A percentile compares a stretch with the other conserved stretches of the same genome.
phyloP scores from a whole-genome alignment of 129 eudicot species.

The Scalesia atractyloides region DNA sequence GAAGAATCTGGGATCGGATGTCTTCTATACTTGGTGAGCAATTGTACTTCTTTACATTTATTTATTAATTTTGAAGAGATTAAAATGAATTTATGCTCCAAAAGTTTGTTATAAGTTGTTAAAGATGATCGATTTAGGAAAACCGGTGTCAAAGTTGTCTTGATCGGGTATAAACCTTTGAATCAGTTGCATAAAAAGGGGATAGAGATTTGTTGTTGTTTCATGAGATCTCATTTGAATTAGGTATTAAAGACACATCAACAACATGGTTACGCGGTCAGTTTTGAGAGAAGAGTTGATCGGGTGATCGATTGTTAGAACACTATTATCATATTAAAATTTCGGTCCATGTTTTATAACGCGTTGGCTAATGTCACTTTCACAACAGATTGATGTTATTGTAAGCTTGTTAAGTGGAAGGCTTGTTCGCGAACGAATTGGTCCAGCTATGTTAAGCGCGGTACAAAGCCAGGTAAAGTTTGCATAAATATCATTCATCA shows the following conservation, averaged over 20 bases:
- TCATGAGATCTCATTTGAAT: slow-evolving; percentile 33
- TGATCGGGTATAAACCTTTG: not conserved
- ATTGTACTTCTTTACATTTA: not conserved
- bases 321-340: not conserved
- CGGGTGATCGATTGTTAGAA: slow-evolving; percentile 19
- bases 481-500: not conserved
- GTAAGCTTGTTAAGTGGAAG: slow-evolving; percentile 94
- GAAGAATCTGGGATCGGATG: slow-evolving; percentile 97
- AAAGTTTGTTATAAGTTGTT: slow-evolving; percentile 4
- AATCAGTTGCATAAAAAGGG: not conserved
- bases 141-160: not conserved
- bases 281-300: slow-evolving; percentile 30
- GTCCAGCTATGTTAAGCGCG: slow-evolving; percentile 99
- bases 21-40: slow-evolving; percentile 84
- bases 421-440: slow-evolving; percentile 97
- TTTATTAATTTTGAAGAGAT: not conserved
- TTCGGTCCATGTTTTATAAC: not conserved
- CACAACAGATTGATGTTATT: slow-evolving; percentile 80
- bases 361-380: slow-evolving; percentile 5
- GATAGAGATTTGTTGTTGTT: slow-evolving; percentile 27
- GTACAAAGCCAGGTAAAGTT: slow-evolving; percentile 91
- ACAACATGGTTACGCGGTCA: slow-evolving; percentile 24
- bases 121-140: slow-evolving; percentile 14
- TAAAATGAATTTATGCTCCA: not conserved
- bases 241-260: slow-evolving; percentile 38